Base-by-base conservation (phyloP, 768 basidiomycete species). In the Mycena galericulata region DNA sequence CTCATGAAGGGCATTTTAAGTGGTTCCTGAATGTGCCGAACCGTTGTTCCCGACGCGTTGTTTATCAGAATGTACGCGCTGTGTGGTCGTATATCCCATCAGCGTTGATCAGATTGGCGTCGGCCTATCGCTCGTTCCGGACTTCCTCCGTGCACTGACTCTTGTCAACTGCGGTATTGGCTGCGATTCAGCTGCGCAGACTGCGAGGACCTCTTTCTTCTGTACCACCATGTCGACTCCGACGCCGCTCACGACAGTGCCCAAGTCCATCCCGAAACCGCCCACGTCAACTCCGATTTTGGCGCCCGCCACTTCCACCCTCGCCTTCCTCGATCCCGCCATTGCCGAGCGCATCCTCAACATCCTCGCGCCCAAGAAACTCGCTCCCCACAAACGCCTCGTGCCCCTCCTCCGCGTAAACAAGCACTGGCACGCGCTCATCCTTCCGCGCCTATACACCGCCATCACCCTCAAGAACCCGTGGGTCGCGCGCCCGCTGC, bases 341-440 rank as follows among this genome's bases (percentile, higher is more conserved):
- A 57, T 68, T 32, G 15, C 59, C 5, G 49, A 57, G 10, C 67
- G 62, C 49, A 68, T 68, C 12, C n/a, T 68, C 15, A 29, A 14
- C 3, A 2, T 63, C n/a, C 62, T 68, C 2, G 67, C 67, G 17
- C 67, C 61, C 26, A 68, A 68, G 61, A 68, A 68, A 15, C 56
- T 53, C 27, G 67, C 67, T 2, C 67, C 67, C 20, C 67, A 68
- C 49, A 68, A 68, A 26, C 30, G 56, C 12, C 30, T 68, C 49
- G 67, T 59, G 11, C 67, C 67, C 3, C 62, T 62, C 2, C 67
- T 68, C 1, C 61, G 67, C 15, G 55, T 68, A 15, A 68, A 68
- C 61, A 58, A 58, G 41, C 67, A 63, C 49, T 68, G 61, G 67
- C 41, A 53, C 26, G 67, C 9, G 2, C 67, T 17, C 7, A n/a